These are phyloP conservation scores for Panicum virgatum DNA, from an alignment of 202 grass and related monocot genomes.

Conservation along the genomic window DNA sequence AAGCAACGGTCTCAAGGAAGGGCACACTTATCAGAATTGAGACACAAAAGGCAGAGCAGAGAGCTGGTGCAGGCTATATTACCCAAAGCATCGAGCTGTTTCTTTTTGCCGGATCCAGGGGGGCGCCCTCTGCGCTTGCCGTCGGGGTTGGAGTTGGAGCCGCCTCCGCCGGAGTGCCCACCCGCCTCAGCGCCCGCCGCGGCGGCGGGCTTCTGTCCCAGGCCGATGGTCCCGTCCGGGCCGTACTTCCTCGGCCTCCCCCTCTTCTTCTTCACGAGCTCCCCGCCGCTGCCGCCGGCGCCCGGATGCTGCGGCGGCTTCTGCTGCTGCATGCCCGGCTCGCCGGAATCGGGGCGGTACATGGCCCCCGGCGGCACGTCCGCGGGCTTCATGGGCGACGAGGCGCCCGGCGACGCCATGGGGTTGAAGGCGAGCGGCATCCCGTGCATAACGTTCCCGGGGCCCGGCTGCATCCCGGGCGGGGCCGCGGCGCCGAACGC, in stretches of 20 bases:
- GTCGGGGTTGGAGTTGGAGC: slow-evolving; percentile 57
- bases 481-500: slow-evolving; percentile 18
- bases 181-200: slow-evolving; percentile 10
- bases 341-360: slow-evolving; percentile 48
- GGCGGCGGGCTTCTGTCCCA: slow-evolving; percentile 38
- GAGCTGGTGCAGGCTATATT: slow-evolving; percentile 35
- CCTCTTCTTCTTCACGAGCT: slow-evolving; percentile 94
- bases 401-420: slow-evolving; percentile 46
- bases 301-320: slow-evolving; percentile 32
- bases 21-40: background rate
- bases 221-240: slow-evolving; percentile 63
- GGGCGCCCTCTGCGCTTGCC: slow-evolving; percentile 73
- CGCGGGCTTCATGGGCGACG: slow-evolving; percentile 38
- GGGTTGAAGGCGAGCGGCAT: slow-evolving; percentile 63
- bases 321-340: slow-evolving; percentile 40
- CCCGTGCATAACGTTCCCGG: slow-evolving; percentile 54
- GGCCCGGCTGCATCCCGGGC: slow-evolving; percentile 34
- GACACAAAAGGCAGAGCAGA: background rate
- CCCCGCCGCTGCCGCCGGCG: slow-evolving; percentile 31
- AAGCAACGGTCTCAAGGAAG: background rate
- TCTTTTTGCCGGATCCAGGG: slow-evolving; percentile 85
- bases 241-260: slow-evolving; percentile 99
- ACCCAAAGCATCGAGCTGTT: slow-evolving; percentile 88
- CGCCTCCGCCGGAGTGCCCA: slow-evolving; percentile 37
- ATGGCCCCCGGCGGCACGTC: slow-evolving; percentile 39